Percentiles rank a stretch among this genome's conserved stretches.
These are phyloP conservation scores for Vitis hybrid DNA, from an alignment of 177 flowering plant species.

Conservation along the genomic window DNA sequence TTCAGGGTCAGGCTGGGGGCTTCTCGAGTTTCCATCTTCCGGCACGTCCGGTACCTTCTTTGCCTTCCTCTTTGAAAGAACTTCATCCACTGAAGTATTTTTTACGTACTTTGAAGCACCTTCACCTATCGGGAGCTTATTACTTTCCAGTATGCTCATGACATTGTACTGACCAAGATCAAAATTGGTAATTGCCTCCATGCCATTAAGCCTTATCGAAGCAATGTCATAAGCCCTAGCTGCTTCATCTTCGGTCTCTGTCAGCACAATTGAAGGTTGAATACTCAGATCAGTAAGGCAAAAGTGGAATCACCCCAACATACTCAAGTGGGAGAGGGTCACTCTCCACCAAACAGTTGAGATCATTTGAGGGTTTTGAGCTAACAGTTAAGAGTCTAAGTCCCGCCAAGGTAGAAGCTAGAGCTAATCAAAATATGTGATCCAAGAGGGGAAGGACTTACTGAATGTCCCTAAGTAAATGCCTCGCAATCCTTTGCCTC, in stretches of 20 bases:
- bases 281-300: too few species aligned
- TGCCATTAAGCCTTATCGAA: conserved; percentile 11
- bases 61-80: neutral
- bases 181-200: conserved; percentile 16
- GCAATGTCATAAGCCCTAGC: conserved; percentile 25
- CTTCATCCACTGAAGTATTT: conserved; percentile 2
- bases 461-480: conserved; percentile 23
- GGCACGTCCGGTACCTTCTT: neutral
- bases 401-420: too few species aligned
- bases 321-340: too few species aligned
- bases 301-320: too few species aligned
- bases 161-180: conserved; percentile 12
- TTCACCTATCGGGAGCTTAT: conserved; percentile 11
- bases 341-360: too few species aligned
- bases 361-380: too few species aligned
- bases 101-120: conserved; percentile 10
- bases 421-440: too few species aligned
- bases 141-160: conserved; percentile 2
- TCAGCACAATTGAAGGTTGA: too few species aligned
- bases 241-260: conserved; percentile 25
- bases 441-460: neutral
- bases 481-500: conserved; percentile 6
- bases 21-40: too few species aligned
- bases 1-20: too few species aligned
- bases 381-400: too few species aligned